phyloP scores from a whole-genome alignment of 441 rosid genomes.

The Erodium chrysanthum region DNA sequence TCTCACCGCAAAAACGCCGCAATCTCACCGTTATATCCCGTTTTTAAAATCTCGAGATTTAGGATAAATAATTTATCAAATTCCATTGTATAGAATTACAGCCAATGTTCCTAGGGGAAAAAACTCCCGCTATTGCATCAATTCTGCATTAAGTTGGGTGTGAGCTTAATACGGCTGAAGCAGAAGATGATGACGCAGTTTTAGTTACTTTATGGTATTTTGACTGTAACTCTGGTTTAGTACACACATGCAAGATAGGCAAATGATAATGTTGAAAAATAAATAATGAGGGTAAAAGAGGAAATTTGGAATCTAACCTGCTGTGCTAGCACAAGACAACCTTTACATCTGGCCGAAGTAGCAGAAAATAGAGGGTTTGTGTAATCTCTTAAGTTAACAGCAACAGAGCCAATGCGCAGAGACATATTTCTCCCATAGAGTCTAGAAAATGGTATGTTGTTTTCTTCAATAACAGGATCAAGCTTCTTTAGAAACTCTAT shows the following conservation, averaged over 20 bases:
- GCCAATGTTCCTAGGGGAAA: not conserved
- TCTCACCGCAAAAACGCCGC: too few relatives aligned
- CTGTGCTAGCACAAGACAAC: slow-evolving; percentile 82
- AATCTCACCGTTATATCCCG: too few relatives aligned
- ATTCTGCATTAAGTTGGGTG: not conserved
- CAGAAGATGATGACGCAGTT: not conserved
- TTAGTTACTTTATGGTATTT: not conserved
- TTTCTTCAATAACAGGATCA: slow-evolving; percentile 71
- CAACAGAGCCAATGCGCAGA: slow-evolving; percentile 52
- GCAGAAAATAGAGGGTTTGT: slow-evolving; percentile 79
- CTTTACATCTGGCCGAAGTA: slow-evolving; percentile 82
- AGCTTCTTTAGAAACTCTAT: slow-evolving; percentile 72
- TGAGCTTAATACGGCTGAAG: not conserved
- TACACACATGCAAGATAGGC: slow-evolving; percentile 54
- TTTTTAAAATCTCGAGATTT: not conserved
- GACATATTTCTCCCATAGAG: slow-evolving; percentile 77
- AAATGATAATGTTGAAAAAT: slow-evolving; percentile 37
- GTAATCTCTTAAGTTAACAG: slow-evolving; percentile 68
- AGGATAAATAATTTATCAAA: not conserved
- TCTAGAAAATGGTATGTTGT: slow-evolving; percentile 82
- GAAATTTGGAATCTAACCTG: slow-evolving; percentile 47
- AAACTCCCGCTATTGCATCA: not conserved
- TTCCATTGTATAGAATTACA: not conserved
- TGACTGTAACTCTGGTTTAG: not conserved
- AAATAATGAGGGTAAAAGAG: slow-evolving; percentile 6